Conservation (phyloP, 257 asterid species). For the Solanum ossicruentum region DNA sequence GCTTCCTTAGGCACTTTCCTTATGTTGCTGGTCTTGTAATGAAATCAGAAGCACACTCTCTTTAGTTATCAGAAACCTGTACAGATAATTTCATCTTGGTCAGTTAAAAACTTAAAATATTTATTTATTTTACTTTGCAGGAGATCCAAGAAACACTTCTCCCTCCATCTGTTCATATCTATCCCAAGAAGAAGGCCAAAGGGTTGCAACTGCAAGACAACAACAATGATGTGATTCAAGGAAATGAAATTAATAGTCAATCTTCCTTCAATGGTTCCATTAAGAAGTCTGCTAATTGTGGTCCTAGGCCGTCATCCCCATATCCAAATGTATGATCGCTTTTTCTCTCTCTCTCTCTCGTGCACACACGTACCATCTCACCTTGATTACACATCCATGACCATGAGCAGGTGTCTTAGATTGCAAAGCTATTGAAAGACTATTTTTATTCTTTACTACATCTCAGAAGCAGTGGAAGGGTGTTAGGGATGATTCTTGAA, state of each 20-base stretch:
- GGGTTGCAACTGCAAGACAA: constrained; percentile 11
- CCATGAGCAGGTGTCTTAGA: not conserved
- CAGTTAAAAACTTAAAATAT: not conserved
- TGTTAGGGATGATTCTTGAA: not conserved
- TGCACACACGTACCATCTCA: not conserved
- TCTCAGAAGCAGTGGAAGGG: not conserved
- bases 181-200: constrained; percentile 43
- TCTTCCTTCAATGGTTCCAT: constrained; percentile 19
- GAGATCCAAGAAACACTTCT: constrained; percentile 82
- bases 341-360: not conserved
- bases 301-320: constrained; percentile 51
- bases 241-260: constrained; percentile 1
- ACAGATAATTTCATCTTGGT: not conserved
- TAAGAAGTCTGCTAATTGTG: constrained; percentile 11
- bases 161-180: constrained; percentile 66
- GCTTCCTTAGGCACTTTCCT: not conserved
- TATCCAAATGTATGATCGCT: constrained; percentile 55
- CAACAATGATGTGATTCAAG: constrained; percentile 20
- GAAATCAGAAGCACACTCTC: not conserved
- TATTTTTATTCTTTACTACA: not conserved
- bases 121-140: constrained; percentile 22
- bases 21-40: not conserved
- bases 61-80: not conserved
- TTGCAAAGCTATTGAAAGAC: not conserved
- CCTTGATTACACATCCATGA: not conserved